A percentile compares a stretch with the other conserved stretches of the same genome.
Conservation (phyloP, 208 protist genomes). For the Porcisia deanei region DNA sequence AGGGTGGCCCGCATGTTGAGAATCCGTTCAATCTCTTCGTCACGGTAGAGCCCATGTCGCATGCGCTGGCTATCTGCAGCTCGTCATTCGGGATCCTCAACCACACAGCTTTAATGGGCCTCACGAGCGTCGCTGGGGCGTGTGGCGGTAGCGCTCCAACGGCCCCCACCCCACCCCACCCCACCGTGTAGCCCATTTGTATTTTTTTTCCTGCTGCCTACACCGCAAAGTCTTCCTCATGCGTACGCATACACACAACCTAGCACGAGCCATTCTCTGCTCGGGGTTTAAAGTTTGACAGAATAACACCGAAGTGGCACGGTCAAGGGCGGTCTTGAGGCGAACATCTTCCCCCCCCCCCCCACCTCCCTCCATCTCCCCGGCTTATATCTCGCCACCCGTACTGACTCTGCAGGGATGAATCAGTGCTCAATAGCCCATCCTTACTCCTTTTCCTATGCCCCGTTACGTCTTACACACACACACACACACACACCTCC, state of each 20-base stretch:
- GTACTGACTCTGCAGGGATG: not conserved
- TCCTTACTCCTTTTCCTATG: not conserved
- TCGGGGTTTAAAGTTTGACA: not conserved
- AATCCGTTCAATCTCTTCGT: not conserved
- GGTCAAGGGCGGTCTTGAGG: not conserved
- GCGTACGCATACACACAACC: not conserved
- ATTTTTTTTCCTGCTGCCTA: not conserved
- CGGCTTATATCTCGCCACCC: too few relatives aligned
- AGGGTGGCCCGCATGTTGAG: not conserved
- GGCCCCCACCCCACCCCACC: not conserved
- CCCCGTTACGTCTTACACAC: not conserved
- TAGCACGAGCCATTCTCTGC: not conserved
- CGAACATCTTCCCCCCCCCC: not conserved
- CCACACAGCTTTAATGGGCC: slow-evolving; percentile 1
- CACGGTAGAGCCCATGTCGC: slow-evolving; percentile 1
- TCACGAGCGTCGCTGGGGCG: not conserved
- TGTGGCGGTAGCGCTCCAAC: not conserved
- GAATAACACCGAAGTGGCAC: not conserved
- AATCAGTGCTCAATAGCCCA: not conserved
- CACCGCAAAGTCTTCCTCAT: not conserved
- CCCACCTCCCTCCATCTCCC: not conserved
- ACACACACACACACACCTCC: not conserved
- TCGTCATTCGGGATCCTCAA: not conserved
- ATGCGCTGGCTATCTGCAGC: not conserved
- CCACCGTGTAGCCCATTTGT: not conserved